Evolutionary conservation across 2,329 filamentous ascomycete genomes (phyloP).

Genomic region (Penicillium janthinellum): DNA sequence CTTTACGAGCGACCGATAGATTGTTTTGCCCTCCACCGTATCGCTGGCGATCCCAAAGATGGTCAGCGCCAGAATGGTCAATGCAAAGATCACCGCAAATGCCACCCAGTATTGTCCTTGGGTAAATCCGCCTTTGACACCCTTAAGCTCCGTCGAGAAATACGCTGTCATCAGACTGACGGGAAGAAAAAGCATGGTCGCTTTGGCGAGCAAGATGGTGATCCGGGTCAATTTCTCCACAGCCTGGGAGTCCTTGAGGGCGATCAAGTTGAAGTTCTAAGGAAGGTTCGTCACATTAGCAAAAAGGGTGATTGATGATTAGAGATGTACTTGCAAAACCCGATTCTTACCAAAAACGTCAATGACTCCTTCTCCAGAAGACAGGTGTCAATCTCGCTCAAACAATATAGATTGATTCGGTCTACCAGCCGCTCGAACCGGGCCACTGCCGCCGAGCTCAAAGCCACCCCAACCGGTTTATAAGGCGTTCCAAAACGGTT

Average conservation of each 20-base stretch:
- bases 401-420: conserved; percentile 62
- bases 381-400: conserved; percentile 66
- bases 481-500: conserved; percentile 22
- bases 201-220: conserved; percentile 72
- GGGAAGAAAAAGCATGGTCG: conserved; percentile 74
- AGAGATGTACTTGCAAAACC: neutral
- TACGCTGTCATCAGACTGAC: conserved; percentile 75
- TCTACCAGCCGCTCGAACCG: conserved; percentile 63
- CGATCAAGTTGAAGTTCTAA: conserved; percentile 76
- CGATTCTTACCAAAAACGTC: conserved; percentile 61
- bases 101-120: conserved; percentile 66
- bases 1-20: conserved; percentile 49
- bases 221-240: conserved; percentile 72
- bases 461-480: conserved; percentile 42
- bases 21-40: conserved; percentile 58
- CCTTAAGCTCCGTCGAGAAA: conserved; percentile 67
- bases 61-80: conserved; percentile 62
- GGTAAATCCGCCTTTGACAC: conserved; percentile 60
- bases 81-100: conserved; percentile 64
- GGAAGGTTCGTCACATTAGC: neutral
- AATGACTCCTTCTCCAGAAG: conserved; percentile 70
- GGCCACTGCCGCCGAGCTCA: conserved; percentile 55
- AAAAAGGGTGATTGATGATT: neutral
- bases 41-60: conserved; percentile 60
- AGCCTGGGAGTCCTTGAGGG: conserved; percentile 71